phyloP scores from a whole-genome alignment of 805 yeast genomes.

The Candida xiaguanensis region DNA sequence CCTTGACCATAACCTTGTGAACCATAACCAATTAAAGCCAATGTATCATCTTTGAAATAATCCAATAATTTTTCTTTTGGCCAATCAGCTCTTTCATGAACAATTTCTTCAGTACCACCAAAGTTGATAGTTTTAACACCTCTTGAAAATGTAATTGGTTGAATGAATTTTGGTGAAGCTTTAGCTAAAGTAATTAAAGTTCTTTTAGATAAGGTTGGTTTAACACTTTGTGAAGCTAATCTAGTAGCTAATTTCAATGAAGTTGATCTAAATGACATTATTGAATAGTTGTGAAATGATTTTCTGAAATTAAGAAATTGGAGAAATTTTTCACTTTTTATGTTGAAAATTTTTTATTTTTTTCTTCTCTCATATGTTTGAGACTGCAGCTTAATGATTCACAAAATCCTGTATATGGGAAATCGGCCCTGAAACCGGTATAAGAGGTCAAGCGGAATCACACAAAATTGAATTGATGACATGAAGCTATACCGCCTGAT shows the following conservation, averaged over 20 bases:
- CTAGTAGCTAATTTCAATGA: conserved; percentile 45
- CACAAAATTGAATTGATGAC: not conserved
- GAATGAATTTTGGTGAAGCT: conserved; percentile 21
- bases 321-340: conserved; percentile 8
- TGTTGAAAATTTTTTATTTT: conserved; percentile 8
- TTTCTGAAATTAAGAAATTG: conserved; percentile 30
- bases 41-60: conserved; percentile 96
- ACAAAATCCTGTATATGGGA: no score
- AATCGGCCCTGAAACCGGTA: conserved; percentile 4
- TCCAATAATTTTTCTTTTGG: conserved; percentile 94
- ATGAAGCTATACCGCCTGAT: not conserved
- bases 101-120: conserved; percentile 92
- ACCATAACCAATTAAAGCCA: conserved; percentile 98
- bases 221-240: conserved; percentile 41
- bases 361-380: no score
- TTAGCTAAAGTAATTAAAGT: conserved; percentile 56
- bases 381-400: no score
- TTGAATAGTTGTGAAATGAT: conserved; percentile 7
- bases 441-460: conserved; percentile 1
- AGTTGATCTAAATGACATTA: conserved; percentile 44
- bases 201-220: conserved; percentile 57
- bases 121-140: conserved; percentile 96
- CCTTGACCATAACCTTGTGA: conserved; percentile 99
- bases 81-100: conserved; percentile 99
- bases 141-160: conserved; percentile 49